A percentile compares a stretch with the other conserved stretches of the same genome.
Conservation (phyloP, 192 early-diverging fungal species). For the Geranomyces michiganensis region DNA sequence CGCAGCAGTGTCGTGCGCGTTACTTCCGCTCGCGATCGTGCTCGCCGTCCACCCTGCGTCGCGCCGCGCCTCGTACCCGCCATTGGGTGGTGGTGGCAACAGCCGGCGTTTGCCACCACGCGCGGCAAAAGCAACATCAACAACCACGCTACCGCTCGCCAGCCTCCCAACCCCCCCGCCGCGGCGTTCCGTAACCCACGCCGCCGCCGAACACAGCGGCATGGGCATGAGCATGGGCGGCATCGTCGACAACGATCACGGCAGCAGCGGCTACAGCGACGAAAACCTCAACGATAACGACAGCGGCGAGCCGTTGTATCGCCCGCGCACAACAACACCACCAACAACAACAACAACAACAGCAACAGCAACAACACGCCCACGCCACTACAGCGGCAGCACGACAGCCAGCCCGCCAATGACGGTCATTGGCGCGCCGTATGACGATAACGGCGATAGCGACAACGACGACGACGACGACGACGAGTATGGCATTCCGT, state of each 20-base stretch:
- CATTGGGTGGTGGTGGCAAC: too few species aligned
- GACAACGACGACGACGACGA: neutral
- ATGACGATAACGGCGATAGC: neutral
- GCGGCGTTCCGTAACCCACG: neutral
- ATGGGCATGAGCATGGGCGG: too few species aligned
- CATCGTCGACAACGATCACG: too few species aligned
- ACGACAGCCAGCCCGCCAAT: neutral
- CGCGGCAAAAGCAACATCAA: slow-evolving; percentile 1
- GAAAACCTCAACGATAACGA: neutral
- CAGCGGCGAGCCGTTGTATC: too few species aligned
- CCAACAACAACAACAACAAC: neutral
- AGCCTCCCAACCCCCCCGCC: neutral
- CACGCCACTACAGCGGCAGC: neutral
- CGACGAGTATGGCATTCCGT: too few species aligned
- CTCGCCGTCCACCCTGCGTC: slow-evolving; percentile 8
- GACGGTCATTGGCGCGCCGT: slow-evolving; percentile 5
- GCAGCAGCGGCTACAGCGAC: too few species aligned
- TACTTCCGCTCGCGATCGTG: slow-evolving; percentile 14
- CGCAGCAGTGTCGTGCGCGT: neutral
- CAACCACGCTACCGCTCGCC: slow-evolving; percentile 1
- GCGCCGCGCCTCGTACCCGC: neutral
- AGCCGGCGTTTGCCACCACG: neutral
- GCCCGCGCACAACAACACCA: neutral
- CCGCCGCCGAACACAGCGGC: neutral
- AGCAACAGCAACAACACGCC: neutral